phyloP scores from a whole-genome alignment of 257 asterid genomes.

The Jaltomata sinuosa region DNA sequence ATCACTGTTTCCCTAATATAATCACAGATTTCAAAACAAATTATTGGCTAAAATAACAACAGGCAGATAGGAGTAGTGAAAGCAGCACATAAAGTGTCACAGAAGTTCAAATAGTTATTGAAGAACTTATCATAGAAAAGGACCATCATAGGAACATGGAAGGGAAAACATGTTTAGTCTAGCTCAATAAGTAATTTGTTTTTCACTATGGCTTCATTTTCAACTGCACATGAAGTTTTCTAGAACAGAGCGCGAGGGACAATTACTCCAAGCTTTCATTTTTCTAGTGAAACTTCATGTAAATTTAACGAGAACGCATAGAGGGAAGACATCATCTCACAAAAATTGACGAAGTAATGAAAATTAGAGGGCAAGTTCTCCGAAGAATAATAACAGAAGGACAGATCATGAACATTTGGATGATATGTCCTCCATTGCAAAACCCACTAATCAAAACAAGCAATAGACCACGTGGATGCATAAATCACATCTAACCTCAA shows the following conservation, averaged over 20 bases:
- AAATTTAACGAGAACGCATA: background rate
- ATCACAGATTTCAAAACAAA: background rate
- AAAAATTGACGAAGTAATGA: background rate
- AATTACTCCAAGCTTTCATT: background rate
- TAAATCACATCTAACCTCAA: background rate
- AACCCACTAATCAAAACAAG: background rate
- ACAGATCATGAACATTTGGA: background rate
- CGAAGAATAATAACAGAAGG: background rate
- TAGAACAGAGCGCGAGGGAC: background rate
- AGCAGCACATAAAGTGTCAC: background rate
- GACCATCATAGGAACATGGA: background rate
- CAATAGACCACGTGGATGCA: background rate
- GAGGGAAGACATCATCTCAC: background rate
- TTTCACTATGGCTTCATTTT: background rate
- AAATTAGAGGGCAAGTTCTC: background rate
- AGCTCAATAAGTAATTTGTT: background rate
- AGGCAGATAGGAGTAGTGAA: background rate
- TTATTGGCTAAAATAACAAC: background rate
- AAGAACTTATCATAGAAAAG: background rate
- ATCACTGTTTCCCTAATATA: conserved; percentile 79
- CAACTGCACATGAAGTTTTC: background rate
- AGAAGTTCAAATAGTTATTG: background rate
- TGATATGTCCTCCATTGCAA: background rate
- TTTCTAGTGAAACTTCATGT: background rate
- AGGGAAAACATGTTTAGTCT: background rate